Conservation (phyloP, 75 land plant species). For the Picea sitchensis region DNA sequence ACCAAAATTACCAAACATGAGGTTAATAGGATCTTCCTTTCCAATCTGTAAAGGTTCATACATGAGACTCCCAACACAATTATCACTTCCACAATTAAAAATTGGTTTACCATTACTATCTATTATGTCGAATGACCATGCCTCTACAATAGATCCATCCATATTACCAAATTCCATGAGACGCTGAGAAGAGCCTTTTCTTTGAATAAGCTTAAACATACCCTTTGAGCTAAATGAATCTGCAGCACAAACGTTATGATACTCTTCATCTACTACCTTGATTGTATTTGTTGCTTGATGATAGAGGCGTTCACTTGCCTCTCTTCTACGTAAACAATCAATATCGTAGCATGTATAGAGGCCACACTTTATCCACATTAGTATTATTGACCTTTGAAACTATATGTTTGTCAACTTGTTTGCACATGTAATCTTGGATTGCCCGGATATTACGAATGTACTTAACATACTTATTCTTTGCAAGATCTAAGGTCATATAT, state of each 20-base stretch:
- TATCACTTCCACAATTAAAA: conserved; percentile 2
- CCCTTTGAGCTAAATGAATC: conserved; percentile 80
- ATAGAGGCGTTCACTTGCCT: conserved; percentile 70
- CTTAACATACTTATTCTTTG: conserved; percentile 56
- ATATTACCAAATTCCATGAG: conserved; percentile 1
- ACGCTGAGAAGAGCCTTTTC: neutral
- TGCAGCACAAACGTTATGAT: conserved; percentile 69
- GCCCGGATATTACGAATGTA: conserved; percentile 48
- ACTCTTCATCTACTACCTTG: conserved; percentile 73
- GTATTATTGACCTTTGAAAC: conserved; percentile 79
- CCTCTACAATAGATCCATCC: conserved; percentile 91
- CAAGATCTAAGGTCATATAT: conserved; percentile 50
- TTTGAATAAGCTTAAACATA: neutral
- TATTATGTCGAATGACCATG: conserved; percentile 40
- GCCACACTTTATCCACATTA: conserved; percentile 96
- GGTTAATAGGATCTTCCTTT: conserved; percentile 58
- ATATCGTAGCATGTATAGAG: conserved; percentile 95
- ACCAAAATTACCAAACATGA: conserved; percentile 93
- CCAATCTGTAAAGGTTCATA: conserved; percentile 69
- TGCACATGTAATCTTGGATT: conserved; percentile 46
- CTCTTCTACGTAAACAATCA: conserved; percentile 74
- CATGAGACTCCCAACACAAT: conserved; percentile 13
- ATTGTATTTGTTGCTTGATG: conserved; percentile 81
- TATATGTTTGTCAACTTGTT: conserved; percentile 45
- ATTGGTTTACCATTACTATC: conserved; percentile 5